phyloP scores from a whole-genome alignment of 345 rosid species.

The Salix koriyanagi region DNA sequence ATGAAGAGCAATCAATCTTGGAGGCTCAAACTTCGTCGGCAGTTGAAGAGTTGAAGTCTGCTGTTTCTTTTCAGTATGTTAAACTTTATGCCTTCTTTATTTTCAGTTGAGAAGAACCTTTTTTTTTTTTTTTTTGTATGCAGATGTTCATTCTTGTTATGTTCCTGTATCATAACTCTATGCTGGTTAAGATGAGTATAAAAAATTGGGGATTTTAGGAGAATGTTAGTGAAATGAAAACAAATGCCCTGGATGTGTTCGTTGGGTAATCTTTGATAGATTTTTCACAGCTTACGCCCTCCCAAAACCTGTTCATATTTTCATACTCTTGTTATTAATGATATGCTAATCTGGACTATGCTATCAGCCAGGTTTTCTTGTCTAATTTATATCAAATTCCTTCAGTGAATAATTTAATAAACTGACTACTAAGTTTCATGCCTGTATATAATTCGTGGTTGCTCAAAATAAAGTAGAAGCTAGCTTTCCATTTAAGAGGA shows the following conservation, averaged over 20 bases:
- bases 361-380: too few relatives aligned
- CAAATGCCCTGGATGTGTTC: not conserved
- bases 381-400: too few relatives aligned
- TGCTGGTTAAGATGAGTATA: not conserved
- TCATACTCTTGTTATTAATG: too few relatives aligned
- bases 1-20: conserved; percentile 67
- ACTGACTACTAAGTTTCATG: too few relatives aligned
- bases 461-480: too few relatives aligned
- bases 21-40: conserved; percentile 61
- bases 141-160: not conserved
- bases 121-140: not conserved
- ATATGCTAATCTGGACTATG: too few relatives aligned
- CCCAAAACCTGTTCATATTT: too few relatives aligned
- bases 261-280: not conserved
- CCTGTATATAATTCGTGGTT: too few relatives aligned
- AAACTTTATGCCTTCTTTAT: not conserved
- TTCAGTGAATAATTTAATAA: too few relatives aligned
- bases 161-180: not conserved
- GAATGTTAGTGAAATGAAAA: not conserved
- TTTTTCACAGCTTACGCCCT: too few relatives aligned
- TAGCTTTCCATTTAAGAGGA: too few relatives aligned
- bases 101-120: not conserved
- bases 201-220: not conserved
- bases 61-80: conserved; percentile 64
- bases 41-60: conserved; percentile 71